Evolutionary conservation across 495 filamentous ascomycete genomes (phyloP), one percentile per base, ranked within the genome.

Genomic region (Podospora tetraspora): DNA sequence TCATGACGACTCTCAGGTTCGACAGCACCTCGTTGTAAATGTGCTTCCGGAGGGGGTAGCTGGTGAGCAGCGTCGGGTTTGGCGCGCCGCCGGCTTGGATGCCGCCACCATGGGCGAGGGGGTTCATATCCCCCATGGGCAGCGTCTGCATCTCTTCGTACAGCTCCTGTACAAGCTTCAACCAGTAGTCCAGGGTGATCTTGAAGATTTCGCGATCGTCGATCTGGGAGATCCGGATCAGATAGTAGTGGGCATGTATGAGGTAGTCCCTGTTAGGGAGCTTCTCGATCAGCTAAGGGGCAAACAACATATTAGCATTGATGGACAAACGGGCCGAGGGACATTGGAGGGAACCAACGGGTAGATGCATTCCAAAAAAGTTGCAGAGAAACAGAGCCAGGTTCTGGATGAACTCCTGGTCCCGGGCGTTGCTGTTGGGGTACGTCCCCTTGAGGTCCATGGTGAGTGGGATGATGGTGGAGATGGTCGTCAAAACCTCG

Each of bases 161-260:
- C 5, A 99, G 85, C 77, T 98, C 96, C 72, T 96, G 92, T n/a
- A 98, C 96, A 16, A 98, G 84, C 74, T 97, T 97, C 23, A 96
- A 96, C 95, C 95, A 99, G 79, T 99, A 99, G 72, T 99, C 95
- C 61, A 99, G 82, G 74, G 92, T 97, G 72, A 98, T 98, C 84
- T 99, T 99, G 86, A 99, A 99, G 68, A 99, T 95, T 76, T 99
- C 95, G 62, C 95, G 88, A 73, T 99, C 95, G 66, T 99, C 95
- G 69, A 99, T 98, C 77, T 98, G 96, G 34, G 92, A 97, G 72
- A 99, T 96, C 21, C 93, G 89, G 74, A 99, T 97, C 11, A 99
- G 87, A 77, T 99, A 99, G 80, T 94, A 97, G 78, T 99, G 95
- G 23, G 91, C 93, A 73, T 99, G 95, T 0, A 89, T 92, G 27